Evolutionary conservation across 2,329 filamentous ascomycete species (phyloP), one percentile per base, ranked within the genome.

Genomic region (Phoma sp.): DNA sequence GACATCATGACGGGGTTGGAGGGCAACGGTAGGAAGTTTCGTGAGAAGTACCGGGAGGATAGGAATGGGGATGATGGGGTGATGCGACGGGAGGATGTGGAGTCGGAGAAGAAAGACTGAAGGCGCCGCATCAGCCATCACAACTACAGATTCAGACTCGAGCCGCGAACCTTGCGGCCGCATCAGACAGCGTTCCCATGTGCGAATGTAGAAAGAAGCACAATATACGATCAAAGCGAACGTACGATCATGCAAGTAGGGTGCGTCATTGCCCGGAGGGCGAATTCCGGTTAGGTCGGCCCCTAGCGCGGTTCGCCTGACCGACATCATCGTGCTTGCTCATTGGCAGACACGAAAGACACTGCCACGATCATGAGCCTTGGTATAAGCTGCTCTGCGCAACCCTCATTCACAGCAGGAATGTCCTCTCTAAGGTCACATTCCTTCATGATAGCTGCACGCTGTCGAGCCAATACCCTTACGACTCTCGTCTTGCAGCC

Each of bases 11-110:
- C 55, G 10, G 70, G 70, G 22, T 43, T 73, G 47, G 71, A 72
- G 53, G 70, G 71, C 14, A 72, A 61, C 57, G 37, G 53, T 46
- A 69, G 60, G 44, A 57, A 58, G 39, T 62, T 71, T 42, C 48
- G 56, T 27, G 60, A 49, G 37, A 58, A 67, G 11, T 11, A 14
- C 11, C 18, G 25, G 13, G 24, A 18, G n/a, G 43, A 47, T 13
- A 24, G 33, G 9, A 32, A 47, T 6, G 47, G 52, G 3, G 32
- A 38, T 7, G 38, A 9, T 29, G 3, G 9, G 27, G 27, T 29
- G 18, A 18, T 36, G 42, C 38, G 47, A 33, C 47, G 38, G 0
- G 32, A 51, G 13, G 52, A 47, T 43, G 47, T 24, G 6, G 52
- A 55, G 14, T 18, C 37, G 2, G 37, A 47, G 41, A 49, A 41